Evolutionary conservation across 805 yeast genomes (phyloP).

Genomic region (Candida michaelii): DNA sequence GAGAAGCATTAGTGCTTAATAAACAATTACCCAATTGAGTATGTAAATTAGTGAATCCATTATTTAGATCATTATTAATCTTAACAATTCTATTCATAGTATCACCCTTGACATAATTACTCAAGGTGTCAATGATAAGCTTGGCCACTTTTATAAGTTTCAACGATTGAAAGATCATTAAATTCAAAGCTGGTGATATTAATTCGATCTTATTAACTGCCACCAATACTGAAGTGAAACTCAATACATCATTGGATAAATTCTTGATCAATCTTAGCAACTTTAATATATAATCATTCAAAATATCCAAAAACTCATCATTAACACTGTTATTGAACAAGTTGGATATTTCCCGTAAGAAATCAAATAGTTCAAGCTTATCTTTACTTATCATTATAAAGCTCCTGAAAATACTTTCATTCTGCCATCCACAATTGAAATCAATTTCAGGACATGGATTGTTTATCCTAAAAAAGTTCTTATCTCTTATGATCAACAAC

Average conservation of each 20-base stretch:
- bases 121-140: slow-evolving; percentile 29
- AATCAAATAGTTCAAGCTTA: slow-evolving; percentile 38
- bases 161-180: slow-evolving; percentile 33
- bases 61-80: slow-evolving; percentile 37
- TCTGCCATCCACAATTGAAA: slow-evolving; percentile 8
- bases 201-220: slow-evolving; percentile 16
- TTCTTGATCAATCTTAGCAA: slow-evolving; percentile 39
- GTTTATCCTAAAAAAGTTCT: not conserved
- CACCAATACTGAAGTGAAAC: slow-evolving; percentile 28
- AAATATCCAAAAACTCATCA: slow-evolving; percentile 20
- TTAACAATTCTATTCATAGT: slow-evolving; percentile 29
- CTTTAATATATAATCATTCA: slow-evolving; percentile 40
- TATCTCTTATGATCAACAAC: slow-evolving; percentile 18
- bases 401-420: slow-evolving; percentile 11
- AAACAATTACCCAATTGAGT: slow-evolving; percentile 9
- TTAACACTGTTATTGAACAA: slow-evolving; percentile 15
- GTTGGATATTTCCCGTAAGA: slow-evolving; percentile 30
- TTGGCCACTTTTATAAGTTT: slow-evolving; percentile 37
- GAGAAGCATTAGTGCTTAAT: slow-evolving; percentile 26
- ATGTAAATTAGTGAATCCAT: slow-evolving; percentile 30
- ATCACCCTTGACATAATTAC: slow-evolving; percentile 22
- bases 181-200: slow-evolving; percentile 29
- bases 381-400: slow-evolving; percentile 30
- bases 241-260: slow-evolving; percentile 26
- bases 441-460: slow-evolving; percentile 15